A percentile compares a stretch with the other conserved stretches of the same genome.
These are phyloP conservation scores for Drosera spatulata DNA, from an alignment of 179 eudicot genomes.

Conservation along the genomic window DNA sequence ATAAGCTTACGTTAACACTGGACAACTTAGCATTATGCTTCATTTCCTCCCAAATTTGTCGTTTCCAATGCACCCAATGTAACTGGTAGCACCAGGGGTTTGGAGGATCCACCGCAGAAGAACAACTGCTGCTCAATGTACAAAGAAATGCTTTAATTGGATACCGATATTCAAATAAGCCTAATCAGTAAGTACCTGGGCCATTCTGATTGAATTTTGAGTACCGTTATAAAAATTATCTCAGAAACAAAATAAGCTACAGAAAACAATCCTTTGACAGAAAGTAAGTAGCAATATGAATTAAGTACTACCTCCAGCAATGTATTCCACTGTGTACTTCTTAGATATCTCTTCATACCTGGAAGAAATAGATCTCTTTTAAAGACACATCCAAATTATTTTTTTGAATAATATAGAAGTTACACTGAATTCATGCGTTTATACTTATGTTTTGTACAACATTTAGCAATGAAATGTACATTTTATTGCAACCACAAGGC, in stretches of 20 bases:
- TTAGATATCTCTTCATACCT: constrained; percentile 88
- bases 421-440: too few species aligned
- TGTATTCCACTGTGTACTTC: constrained; percentile 73
- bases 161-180: too few species aligned
- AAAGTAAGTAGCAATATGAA: not conserved
- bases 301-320: constrained; percentile 72
- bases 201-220: constrained; percentile 85
- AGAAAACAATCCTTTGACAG: too few species aligned
- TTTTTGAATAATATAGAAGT: too few species aligned
- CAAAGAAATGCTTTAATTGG: too few species aligned
- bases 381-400: too few species aligned
- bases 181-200: constrained; percentile 75
- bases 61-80: constrained; percentile 89
- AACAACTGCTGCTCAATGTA: too few species aligned
- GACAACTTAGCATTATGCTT: constrained; percentile 48
- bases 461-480: too few species aligned
- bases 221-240: constrained; percentile 16
- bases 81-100: constrained; percentile 80
- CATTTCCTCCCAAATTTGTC: constrained; percentile 97
- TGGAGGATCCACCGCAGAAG: constrained; percentile 81
- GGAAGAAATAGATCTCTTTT: not conserved
- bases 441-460: too few species aligned
- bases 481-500: too few species aligned
- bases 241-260: too few species aligned
- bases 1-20: constrained; percentile 71